Conservation (phyloP, 768 basidiomycete species). For the Mycena maculata region DNA sequence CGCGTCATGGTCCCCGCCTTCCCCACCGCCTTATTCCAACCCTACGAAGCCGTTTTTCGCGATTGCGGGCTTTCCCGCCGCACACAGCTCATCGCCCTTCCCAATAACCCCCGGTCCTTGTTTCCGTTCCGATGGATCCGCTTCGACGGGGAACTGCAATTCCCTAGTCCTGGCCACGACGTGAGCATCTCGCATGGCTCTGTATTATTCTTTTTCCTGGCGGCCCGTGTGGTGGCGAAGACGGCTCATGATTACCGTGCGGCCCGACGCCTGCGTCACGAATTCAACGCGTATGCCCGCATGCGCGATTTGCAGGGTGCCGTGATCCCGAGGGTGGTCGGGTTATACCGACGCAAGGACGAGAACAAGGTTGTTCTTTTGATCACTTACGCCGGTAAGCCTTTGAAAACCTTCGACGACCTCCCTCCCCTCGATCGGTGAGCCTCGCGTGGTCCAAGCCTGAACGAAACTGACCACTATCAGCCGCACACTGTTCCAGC, state of each 20-base stretch:
- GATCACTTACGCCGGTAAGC: not conserved
- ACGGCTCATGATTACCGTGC: not conserved
- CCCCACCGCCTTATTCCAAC: not conserved
- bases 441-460: not conserved
- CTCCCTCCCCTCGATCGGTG: not conserved
- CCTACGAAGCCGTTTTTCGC: not conserved
- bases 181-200: slow-evolving; percentile 4
- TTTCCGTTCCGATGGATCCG: not conserved
- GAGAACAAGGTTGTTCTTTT: not conserved
- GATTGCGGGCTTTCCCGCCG: slow-evolving; percentile 6
- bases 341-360: not conserved
- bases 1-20: not conserved
- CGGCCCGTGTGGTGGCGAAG: not conserved
- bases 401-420: not conserved
- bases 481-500: not conserved
- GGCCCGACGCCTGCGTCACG: not conserved
- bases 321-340: slow-evolving; percentile 3
- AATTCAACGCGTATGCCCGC: slow-evolving; percentile 2
- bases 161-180: not conserved
- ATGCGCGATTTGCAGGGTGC: not conserved
- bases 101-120: not conserved
- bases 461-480: not conserved
- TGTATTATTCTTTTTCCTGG: not conserved
- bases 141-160: not conserved
- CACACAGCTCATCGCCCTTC: not conserved